Evolutionary conservation across 2,329 filamentous ascomycete species (phyloP).

Genomic region (Pestalotiopsis sp.): DNA sequence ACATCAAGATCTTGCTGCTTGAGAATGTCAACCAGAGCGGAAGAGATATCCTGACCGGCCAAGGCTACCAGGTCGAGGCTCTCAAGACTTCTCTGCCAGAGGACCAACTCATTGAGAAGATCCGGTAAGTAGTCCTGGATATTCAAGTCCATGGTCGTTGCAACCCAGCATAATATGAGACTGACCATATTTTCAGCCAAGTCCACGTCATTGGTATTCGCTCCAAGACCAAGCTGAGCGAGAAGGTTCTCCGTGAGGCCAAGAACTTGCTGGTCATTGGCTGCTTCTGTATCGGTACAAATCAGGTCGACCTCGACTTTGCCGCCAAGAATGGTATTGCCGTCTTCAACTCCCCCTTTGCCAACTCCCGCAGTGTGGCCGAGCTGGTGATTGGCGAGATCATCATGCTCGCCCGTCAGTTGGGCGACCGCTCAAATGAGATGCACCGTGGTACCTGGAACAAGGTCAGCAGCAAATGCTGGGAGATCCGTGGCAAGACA

Average conservation of each 20-base stretch:
- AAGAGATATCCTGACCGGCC: conserved; percentile 75
- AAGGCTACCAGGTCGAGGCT: conserved; percentile 96
- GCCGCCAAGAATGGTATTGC: conserved; percentile 86
- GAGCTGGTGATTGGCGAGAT: conserved; percentile 96
- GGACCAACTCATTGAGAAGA: conserved; percentile 95
- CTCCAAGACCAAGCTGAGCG: conserved; percentile 93
- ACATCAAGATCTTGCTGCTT: conserved; percentile 93
- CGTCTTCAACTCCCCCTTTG: conserved; percentile 99
- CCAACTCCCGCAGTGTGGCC: conserved; percentile 95
- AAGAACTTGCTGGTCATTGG: conserved; percentile 95
- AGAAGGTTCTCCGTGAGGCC: conserved; percentile 81
- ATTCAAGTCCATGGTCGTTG: neutral
- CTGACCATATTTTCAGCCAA: conserved; percentile 57
- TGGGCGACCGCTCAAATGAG: conserved; percentile 91
- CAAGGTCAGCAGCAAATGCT: conserved; percentile 95
- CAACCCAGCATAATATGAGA: neutral
- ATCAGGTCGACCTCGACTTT: conserved; percentile 86
- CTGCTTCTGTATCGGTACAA: conserved; percentile 99
- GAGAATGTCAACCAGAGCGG: conserved; percentile 97
- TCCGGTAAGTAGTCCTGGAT: conserved; percentile 61
- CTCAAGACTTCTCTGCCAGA: conserved; percentile 89
- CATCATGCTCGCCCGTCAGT: conserved; percentile 86
- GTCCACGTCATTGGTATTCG: conserved; percentile 98
- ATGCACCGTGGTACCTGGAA: conserved; percentile 96
- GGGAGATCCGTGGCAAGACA: conserved; percentile 98